Evolutionary conservation across 345 rosid species (phyloP).

Genomic region (Dovyalis caffra): DNA sequence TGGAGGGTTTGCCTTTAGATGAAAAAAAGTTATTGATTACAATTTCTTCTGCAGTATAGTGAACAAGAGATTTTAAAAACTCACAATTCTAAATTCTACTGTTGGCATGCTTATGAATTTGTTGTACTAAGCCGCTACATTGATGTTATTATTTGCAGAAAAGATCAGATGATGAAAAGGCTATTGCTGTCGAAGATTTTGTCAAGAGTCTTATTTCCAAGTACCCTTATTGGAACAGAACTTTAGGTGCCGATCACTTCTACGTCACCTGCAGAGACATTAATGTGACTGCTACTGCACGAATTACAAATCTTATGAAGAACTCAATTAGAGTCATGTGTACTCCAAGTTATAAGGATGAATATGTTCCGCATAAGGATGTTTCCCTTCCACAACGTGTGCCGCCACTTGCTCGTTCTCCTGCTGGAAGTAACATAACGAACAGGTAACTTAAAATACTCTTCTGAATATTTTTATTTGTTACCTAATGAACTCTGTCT

Average conservation of each 20-base stretch:
- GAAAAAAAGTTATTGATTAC: neutral
- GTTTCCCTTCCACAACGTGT: slow-evolving; percentile 23
- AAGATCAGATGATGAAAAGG: neutral
- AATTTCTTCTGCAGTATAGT: neutral
- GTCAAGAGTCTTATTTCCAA: slow-evolving; percentile 3
- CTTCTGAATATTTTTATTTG: neutral
- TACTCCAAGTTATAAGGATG: slow-evolving; percentile 11
- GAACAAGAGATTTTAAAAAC: neutral
- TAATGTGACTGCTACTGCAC: slow-evolving; percentile 2
- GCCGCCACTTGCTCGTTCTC: slow-evolving; percentile 6
- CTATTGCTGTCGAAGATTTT: slow-evolving; percentile 1
- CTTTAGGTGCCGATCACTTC: slow-evolving; percentile 28
- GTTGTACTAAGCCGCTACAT: neutral
- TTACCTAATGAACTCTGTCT: neutral
- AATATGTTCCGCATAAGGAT: slow-evolving; percentile 26
- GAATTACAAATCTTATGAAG: slow-evolving; percentile 11
- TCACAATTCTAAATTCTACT: neutral
- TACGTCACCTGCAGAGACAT: slow-evolving; percentile 22
- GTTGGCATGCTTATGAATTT: too few species aligned
- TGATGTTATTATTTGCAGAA: slow-evolving; percentile 1
- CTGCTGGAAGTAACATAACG: slow-evolving; percentile 3
- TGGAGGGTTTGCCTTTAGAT: neutral
- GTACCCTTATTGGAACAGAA: slow-evolving; percentile 29
- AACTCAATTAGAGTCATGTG: slow-evolving; percentile 28
- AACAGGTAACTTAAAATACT: slow-evolving; percentile 12